Evolutionary conservation across 371 early-diverging fungal genomes (phyloP).

Genomic region (Gilbertella persicaria): DNA sequence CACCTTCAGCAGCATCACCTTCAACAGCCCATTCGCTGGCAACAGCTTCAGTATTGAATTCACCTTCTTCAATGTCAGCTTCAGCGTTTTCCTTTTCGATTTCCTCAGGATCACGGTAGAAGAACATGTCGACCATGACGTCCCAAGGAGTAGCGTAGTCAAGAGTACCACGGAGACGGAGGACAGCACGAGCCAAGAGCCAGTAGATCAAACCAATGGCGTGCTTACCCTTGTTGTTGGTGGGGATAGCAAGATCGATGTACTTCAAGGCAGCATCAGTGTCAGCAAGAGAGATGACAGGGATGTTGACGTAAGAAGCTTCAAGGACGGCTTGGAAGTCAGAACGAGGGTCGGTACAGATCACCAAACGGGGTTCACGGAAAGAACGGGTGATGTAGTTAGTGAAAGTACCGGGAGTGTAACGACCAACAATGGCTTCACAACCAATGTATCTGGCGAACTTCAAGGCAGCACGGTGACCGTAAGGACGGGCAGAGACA

Average conservation of each 20-base stretch:
- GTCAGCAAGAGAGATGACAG: conserved; percentile 98
- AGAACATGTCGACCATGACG: conserved; percentile 99
- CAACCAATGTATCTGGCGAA: conserved; percentile 97
- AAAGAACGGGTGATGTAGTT: conserved; percentile 99
- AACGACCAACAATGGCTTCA: conserved; percentile 98
- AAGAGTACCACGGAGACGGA: conserved; percentile 96
- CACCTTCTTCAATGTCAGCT: conserved; percentile 32
- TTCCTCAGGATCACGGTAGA: conserved; percentile 94
- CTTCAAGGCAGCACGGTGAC: conserved; percentile 98
- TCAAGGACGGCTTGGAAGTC: conserved; percentile 99
- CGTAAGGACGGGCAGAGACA: conserved; percentile 97
- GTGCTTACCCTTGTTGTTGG: conserved; percentile 99
- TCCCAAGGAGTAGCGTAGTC: conserved; percentile 85
- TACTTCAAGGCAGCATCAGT: conserved; percentile 94
- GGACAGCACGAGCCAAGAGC: conserved; percentile 97
- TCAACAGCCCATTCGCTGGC: conserved; percentile 37
- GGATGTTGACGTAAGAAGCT: conserved; percentile 99
- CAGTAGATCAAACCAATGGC: conserved; percentile 97
- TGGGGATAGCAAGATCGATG: conserved; percentile 99
- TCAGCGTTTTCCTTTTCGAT: conserved; percentile 69
- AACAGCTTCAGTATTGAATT: conserved; percentile 25
- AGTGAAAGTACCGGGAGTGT: conserved; percentile 99
- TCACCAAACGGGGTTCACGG: conserved; percentile 98
- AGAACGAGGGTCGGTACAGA: conserved; percentile 98
- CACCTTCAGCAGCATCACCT: conserved; percentile 36